Conservation (phyloP, 177 flowering plant species). For the Viscum album region DNA sequence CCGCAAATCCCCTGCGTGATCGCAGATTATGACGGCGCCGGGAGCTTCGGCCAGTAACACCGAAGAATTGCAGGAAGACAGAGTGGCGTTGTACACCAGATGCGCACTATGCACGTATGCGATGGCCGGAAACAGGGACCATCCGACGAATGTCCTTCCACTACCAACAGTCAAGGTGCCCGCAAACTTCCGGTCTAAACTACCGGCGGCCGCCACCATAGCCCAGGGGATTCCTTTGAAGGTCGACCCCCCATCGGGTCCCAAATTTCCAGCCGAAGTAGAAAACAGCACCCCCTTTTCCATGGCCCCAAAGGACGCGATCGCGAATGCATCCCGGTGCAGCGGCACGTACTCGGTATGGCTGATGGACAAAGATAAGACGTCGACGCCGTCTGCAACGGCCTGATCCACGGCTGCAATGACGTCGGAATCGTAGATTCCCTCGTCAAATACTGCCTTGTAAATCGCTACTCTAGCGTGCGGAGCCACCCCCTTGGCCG, state of each 20-base stretch:
- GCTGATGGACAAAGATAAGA: constrained; percentile 43
- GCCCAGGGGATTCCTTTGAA: constrained; percentile 47
- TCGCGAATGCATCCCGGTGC: constrained; percentile 38
- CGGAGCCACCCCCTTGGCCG: constrained; percentile 46
- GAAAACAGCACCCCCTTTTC: constrained; percentile 38
- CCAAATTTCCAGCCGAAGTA: constrained; percentile 38
- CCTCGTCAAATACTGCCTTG: constrained; percentile 32
- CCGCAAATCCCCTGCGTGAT: no score
- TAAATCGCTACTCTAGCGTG: constrained; percentile 37
- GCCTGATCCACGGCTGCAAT: constrained; percentile 52
- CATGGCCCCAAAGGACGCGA: constrained; percentile 46
- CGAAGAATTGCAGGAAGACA: no score
- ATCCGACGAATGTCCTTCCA: constrained; percentile 27
- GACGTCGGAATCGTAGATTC: constrained; percentile 26
- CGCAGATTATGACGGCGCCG: no score
- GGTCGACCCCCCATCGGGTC: constrained; percentile 16
- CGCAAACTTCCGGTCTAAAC: constrained; percentile 32
- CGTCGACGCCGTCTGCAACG: constrained; percentile 49
- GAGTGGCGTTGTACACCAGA: no score
- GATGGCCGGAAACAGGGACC: constrained; percentile 24
- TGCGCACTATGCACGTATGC: no score
- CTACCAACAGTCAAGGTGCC: constrained; percentile 42
- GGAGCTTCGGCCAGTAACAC: no score
- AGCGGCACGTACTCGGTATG: constrained; percentile 16
- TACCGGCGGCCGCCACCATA: constrained; percentile 36